A percentile compares a stretch with the other conserved stretches of the same genome.
Evolutionary conservation across 2,329 filamentous ascomycete species (phyloP).

Genomic region (Claviceps digitariae): DNA sequence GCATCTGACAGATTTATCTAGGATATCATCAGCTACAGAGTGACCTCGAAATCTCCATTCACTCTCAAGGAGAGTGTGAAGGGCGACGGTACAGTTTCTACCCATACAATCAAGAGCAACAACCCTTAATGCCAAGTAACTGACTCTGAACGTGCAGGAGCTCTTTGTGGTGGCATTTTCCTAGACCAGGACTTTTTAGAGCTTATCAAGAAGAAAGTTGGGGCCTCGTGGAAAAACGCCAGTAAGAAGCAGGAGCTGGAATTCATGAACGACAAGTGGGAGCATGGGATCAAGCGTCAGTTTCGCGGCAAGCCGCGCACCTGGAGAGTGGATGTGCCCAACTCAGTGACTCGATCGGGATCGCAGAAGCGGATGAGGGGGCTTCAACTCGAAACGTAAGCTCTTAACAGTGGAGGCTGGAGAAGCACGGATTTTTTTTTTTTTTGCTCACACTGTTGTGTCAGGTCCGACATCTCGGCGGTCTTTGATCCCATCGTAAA

Average conservation of each 20-base stretch:
- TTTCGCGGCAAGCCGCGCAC: constrained; percentile 8
- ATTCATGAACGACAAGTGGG: constrained; percentile 17
- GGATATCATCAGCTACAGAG: constrained; percentile 28
- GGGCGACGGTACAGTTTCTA: constrained; percentile 19
- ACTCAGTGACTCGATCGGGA: not conserved
- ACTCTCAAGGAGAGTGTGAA: constrained; percentile 22
- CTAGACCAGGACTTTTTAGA: constrained; percentile 24
- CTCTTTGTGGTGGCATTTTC: constrained; percentile 25
- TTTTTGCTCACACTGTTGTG: not conserved
- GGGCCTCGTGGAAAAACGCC: not conserved
- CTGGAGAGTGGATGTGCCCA: constrained; percentile 12
- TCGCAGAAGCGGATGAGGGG: not conserved
- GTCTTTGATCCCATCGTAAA: constrained; percentile 12
- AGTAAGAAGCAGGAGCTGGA: not conserved
- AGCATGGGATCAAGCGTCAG: constrained; percentile 16
- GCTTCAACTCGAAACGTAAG: not conserved
- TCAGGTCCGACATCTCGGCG: not conserved
- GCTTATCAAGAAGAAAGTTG: constrained; percentile 15
- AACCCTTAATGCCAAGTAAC: not conserved
- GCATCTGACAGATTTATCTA: constrained; percentile 4
- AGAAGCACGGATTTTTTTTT: not conserved
- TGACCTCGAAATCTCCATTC: constrained; percentile 13
- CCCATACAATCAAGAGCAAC: not conserved
- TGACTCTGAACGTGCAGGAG: constrained; percentile 13
- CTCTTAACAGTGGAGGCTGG: not conserved